These are phyloP conservation scores for Termitomyces sp. DNA, from an alignment of 768 basidiomycete species.

Conservation along the genomic window DNA sequence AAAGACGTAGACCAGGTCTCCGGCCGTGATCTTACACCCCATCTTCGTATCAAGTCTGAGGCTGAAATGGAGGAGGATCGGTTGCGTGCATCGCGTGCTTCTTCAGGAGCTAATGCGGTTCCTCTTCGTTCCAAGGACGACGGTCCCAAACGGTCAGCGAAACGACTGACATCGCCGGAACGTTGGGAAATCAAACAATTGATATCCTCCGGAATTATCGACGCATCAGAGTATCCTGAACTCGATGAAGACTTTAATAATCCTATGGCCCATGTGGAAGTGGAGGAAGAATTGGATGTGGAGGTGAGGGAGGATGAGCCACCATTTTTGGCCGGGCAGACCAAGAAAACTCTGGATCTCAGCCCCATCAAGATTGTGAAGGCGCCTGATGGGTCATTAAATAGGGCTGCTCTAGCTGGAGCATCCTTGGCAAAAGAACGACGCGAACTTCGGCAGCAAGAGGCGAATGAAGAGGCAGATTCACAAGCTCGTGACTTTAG, in stretches of 20 bases:
- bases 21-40: slow-evolving; percentile 90
- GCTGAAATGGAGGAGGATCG: slow-evolving; percentile 88
- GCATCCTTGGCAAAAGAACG: slow-evolving; percentile 94
- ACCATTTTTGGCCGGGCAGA: slow-evolving; percentile 92
- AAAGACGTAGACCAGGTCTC: slow-evolving; percentile 93
- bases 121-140: slow-evolving; percentile 58
- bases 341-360: slow-evolving; percentile 90
- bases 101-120: slow-evolving; percentile 83
- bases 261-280: slow-evolving; percentile 73
- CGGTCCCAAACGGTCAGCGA: slow-evolving; percentile 69
- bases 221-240: slow-evolving; percentile 91
- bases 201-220: slow-evolving; percentile 90
- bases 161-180: slow-evolving; percentile 91
- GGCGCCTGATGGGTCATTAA: slow-evolving; percentile 95
- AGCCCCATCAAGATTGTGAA: slow-evolving; percentile 98
- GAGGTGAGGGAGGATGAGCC: slow-evolving; percentile 97
- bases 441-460: slow-evolving; percentile 89
- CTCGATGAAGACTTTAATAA: slow-evolving; percentile 82
- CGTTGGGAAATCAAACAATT: slow-evolving; percentile 99
- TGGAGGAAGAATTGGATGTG: slow-evolving; percentile 96
- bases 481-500: slow-evolving; percentile 92
- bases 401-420: slow-evolving; percentile 91
- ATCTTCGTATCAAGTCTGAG: slow-evolving; percentile 90
- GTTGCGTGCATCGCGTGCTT: slow-evolving; percentile 50
- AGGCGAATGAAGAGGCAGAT: slow-evolving; percentile 90